A percentile compares a stretch with the other conserved stretches of the same genome.
phyloP scores from a whole-genome alignment of 1,139 yeast species.

The Taiozyma sp. region DNA sequence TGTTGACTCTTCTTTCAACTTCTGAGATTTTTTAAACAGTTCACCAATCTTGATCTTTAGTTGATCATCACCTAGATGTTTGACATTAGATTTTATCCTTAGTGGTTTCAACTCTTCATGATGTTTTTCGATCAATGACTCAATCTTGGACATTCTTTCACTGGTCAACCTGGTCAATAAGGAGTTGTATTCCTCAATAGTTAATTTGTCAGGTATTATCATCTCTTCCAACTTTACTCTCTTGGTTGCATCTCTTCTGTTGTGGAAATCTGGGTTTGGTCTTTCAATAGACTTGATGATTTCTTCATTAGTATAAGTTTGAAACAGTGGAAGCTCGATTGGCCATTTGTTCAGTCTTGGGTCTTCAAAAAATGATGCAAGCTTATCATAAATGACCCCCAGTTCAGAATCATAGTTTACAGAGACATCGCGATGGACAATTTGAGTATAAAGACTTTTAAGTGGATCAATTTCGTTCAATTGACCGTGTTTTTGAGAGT shows the following conservation, averaged over 20 bases:
- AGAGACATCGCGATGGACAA: conserved; percentile 10
- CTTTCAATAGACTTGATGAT: conserved; percentile 12
- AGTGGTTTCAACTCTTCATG: conserved; percentile 28
- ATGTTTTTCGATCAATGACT: conserved; percentile 26
- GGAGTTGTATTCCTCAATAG: conserved; percentile 32
- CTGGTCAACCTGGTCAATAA: conserved; percentile 36
- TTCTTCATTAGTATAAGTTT: conserved; percentile 6
- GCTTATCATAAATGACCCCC: conserved; percentile 7
- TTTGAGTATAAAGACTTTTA: conserved; percentile 7
- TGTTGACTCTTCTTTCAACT: conserved; percentile 43
- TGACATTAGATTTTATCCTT: conserved; percentile 39
- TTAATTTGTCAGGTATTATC: conserved; percentile 23
- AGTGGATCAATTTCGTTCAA: conserved; percentile 3
- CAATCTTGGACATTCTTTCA: conserved; percentile 23
- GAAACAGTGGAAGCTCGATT: conserved; percentile 15
- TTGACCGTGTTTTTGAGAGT: conserved; percentile 36
- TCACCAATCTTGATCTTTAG: conserved; percentile 42
- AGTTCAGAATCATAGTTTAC: conserved; percentile 1
- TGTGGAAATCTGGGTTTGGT: conserved; percentile 5
- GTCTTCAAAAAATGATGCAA: conserved; percentile 14
- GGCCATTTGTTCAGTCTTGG: conserved; percentile 14
- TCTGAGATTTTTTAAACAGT: conserved; percentile 40
- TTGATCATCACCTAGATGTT: conserved; percentile 46
- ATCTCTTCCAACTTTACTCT: conserved; percentile 11
- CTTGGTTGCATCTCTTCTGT: conserved; percentile 3